phyloP scores from a whole-genome alignment of 805 yeast species.

The Candida ulmi region DNA sequence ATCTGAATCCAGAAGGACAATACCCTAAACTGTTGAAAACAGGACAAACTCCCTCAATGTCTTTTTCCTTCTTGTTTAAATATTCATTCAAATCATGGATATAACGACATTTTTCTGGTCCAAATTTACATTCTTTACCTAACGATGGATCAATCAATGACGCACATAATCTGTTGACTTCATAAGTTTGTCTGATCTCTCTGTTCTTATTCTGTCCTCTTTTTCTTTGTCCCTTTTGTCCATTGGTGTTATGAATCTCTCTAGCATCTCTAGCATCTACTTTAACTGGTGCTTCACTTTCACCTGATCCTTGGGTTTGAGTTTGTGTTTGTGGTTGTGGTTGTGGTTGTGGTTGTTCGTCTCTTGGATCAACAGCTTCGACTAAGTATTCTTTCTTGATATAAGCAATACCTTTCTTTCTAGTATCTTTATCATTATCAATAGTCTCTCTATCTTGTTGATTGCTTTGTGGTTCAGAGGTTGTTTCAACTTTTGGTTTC shows the following conservation, averaged over 20 bases:
- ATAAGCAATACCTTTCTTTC: constrained; percentile 63
- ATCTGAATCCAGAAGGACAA: constrained; percentile 89
- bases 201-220: constrained; percentile 85
- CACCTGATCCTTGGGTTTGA: no score
- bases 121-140: constrained; percentile 48
- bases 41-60: constrained; percentile 78
- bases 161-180: constrained; percentile 59
- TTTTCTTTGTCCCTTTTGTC: constrained; percentile 40
- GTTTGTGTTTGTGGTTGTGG: no score
- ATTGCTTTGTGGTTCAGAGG: no score
- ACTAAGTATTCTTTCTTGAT: constrained; percentile 68
- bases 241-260: constrained; percentile 37
- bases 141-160: constrained; percentile 51
- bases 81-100: constrained; percentile 71
- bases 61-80: constrained; percentile 59
- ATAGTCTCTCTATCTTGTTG: no score
- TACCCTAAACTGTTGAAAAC: constrained; percentile 76
- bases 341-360: no score
- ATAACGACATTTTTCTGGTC: constrained; percentile 66
- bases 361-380: constrained; percentile 20
- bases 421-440: no score
- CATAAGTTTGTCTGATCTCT: constrained; percentile 65
- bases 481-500: not conserved
- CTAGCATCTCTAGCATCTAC: constrained; percentile 27
- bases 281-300: constrained; percentile 33